phyloP scores from a whole-genome alignment of 495 filamentous ascomycete genomes.

The Aspergillus baeticus region DNA sequence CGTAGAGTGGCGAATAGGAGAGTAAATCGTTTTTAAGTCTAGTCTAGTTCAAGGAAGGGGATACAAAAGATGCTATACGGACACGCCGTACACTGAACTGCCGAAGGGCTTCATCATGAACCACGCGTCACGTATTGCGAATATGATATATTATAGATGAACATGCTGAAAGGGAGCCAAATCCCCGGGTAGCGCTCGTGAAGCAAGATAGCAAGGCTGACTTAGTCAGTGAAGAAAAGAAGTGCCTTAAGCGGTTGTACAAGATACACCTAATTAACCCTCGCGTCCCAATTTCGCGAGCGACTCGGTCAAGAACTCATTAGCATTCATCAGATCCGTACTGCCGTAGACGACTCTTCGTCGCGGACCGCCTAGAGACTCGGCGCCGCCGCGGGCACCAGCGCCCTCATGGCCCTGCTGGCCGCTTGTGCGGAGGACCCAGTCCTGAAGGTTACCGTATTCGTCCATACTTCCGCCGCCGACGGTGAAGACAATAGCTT shows the following conservation, averaged over 20 bases:
- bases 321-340: conserved; percentile 89
- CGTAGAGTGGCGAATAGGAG: too few species aligned
- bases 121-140: too few species aligned
- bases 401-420: conserved; percentile 47
- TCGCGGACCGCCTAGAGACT: conserved; percentile 37
- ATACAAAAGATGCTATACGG: too few species aligned
- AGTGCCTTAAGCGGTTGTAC: too few species aligned
- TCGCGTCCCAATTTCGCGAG: conserved; percentile 75
- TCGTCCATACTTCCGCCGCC: conserved; percentile 99
- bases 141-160: too few species aligned
- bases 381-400: conserved; percentile 36
- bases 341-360: conserved; percentile 92
- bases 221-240: too few species aligned
- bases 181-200: too few species aligned
- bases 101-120: too few species aligned
- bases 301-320: conserved; percentile 80
- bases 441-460: conserved; percentile 97
- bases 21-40: too few species aligned
- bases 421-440: conserved; percentile 74
- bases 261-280: conserved; percentile 31
- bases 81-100: not conserved
- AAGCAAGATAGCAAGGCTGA: too few species aligned
- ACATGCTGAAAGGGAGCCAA: too few species aligned
- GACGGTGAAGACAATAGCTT: conserved; percentile 95
- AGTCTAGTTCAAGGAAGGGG: too few species aligned